Evolutionary conservation across 495 filamentous ascomycete genomes (phyloP).

Genomic region (Talaromyces stipitatus): DNA sequence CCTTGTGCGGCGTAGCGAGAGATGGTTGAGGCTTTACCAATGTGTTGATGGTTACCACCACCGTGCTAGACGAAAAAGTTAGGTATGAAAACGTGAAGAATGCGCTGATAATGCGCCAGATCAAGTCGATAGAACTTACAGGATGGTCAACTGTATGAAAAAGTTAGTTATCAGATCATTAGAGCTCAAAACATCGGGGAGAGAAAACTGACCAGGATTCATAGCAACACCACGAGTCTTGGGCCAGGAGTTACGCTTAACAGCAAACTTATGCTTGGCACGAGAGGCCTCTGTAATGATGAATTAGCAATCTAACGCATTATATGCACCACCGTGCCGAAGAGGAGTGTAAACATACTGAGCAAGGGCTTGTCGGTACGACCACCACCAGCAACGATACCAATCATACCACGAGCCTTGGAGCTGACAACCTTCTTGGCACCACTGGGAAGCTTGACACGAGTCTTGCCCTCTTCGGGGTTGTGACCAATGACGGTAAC

Average conservation of each 20-base stretch:
- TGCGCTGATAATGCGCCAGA: slow-evolving; percentile 29
- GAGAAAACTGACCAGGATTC: slow-evolving; percentile 76
- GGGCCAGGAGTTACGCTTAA: slow-evolving; percentile 99
- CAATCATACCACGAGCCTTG: slow-evolving; percentile 93
- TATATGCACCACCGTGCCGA: too few relatives aligned
- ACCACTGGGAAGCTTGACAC: slow-evolving; percentile 96
- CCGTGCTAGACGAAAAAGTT: slow-evolving; percentile 54
- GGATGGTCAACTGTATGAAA: slow-evolving; percentile 1
- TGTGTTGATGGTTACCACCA: slow-evolving; percentile 99
- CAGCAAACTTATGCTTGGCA: slow-evolving; percentile 98
- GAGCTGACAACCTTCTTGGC: slow-evolving; percentile 98
- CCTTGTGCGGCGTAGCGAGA: slow-evolving; percentile 92
- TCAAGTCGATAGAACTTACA: too few relatives aligned
- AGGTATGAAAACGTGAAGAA: slow-evolving; percentile 8
- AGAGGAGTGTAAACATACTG: slow-evolving; percentile 45
- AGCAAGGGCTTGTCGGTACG: slow-evolving; percentile 98
- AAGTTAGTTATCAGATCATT: background rate
- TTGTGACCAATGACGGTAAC: slow-evolving; percentile 98
- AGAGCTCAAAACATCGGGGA: background rate
- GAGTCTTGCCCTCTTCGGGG: slow-evolving; percentile 97
- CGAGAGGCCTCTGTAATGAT: slow-evolving; percentile 73
- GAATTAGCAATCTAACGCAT: slow-evolving; percentile 3
- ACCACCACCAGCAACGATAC: slow-evolving; percentile 98
- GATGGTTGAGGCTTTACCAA: slow-evolving; percentile 99
- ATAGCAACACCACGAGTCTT: slow-evolving; percentile 99